Conservation (phyloP, 768 basidiomycete species). For the Leucocoprinus leucothites region DNA sequence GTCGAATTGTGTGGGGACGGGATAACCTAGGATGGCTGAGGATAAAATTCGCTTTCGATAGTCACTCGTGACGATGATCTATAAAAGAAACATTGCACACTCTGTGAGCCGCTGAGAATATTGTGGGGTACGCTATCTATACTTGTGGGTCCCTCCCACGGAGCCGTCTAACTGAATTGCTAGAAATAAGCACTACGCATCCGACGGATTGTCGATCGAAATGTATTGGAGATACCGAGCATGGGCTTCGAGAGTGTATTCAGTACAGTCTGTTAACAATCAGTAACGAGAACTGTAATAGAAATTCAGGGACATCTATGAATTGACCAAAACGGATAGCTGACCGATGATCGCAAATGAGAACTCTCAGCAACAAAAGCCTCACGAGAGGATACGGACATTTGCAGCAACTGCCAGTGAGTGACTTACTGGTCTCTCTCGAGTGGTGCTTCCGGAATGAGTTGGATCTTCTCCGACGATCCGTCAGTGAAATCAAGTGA, state of each 20-base stretch:
- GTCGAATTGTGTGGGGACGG: not conserved
- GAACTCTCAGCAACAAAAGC: not conserved
- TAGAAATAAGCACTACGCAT: conserved; percentile 2
- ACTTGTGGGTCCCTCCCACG: conserved; percentile 6
- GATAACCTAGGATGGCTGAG: not conserved
- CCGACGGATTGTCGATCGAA: conserved; percentile 2
- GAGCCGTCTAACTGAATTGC: not conserved
- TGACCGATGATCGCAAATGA: not conserved
- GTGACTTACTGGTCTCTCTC: too few relatives aligned
- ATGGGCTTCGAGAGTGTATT: not conserved
- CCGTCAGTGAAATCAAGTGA: too few relatives aligned
- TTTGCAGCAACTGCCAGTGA: not conserved
- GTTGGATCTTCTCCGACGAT: too few relatives aligned
- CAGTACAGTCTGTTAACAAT: not conserved
- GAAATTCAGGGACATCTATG: too few relatives aligned
- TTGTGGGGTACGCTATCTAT: not conserved
- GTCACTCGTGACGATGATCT: not conserved
- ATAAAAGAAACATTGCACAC: not conserved
- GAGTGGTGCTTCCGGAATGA: too few relatives aligned
- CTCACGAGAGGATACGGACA: not conserved
- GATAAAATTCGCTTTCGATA: not conserved
- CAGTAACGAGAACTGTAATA: not conserved
- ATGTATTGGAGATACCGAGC: not conserved
- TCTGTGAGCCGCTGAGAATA: not conserved
- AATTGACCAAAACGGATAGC: not conserved